These are phyloP conservation scores for Byssoonygena ceratinophila DNA, from an alignment of 2,329 filamentous ascomycete species.

Conservation along the genomic window DNA sequence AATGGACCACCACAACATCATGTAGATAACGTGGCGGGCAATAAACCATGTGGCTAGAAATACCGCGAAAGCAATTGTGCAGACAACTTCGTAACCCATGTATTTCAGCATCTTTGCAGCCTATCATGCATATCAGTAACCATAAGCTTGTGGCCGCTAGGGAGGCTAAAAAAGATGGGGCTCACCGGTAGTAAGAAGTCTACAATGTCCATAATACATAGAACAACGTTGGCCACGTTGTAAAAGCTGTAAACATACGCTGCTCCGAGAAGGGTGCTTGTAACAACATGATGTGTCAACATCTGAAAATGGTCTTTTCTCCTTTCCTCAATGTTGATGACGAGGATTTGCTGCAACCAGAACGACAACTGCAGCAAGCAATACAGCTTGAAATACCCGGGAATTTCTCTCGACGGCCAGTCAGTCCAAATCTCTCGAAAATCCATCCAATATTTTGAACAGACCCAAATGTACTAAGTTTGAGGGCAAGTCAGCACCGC, in stretches of 20 bases:
- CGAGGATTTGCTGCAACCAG: conserved; percentile 86
- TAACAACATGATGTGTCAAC: conserved; percentile 90
- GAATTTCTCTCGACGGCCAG: conserved; percentile 70
- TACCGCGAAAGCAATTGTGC: conserved; percentile 71
- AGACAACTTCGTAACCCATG: conserved; percentile 60
- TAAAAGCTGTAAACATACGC: conserved; percentile 83
- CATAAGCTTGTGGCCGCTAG: conserved; percentile 8
- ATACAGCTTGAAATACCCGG: conserved; percentile 71
- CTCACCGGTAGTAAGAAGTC: conserved; percentile 74
- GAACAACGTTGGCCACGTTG: conserved; percentile 75
- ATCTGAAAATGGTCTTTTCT: conserved; percentile 95
- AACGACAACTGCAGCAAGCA: conserved; percentile 83
- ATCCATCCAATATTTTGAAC: conserved; percentile 68
- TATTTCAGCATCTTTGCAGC: conserved; percentile 91
- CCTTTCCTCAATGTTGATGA: conserved; percentile 87
- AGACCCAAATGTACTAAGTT: conserved; percentile 63
- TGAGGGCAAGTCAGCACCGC: conserved; percentile 2
- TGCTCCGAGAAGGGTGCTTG: conserved; percentile 64
- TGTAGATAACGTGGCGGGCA: conserved; percentile 70
- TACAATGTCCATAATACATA: conserved; percentile 87
- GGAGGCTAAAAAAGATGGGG: conserved; percentile 8
- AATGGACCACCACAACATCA: conserved; percentile 71
- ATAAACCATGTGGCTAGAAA: conserved; percentile 81
- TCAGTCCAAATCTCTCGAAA: conserved; percentile 68
- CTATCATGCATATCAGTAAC: conserved; percentile 35